These are phyloP conservation scores for Calcarisporium arbuscula DNA, from an alignment of 2,329 filamentous ascomycete genomes.

Conservation along the genomic window DNA sequence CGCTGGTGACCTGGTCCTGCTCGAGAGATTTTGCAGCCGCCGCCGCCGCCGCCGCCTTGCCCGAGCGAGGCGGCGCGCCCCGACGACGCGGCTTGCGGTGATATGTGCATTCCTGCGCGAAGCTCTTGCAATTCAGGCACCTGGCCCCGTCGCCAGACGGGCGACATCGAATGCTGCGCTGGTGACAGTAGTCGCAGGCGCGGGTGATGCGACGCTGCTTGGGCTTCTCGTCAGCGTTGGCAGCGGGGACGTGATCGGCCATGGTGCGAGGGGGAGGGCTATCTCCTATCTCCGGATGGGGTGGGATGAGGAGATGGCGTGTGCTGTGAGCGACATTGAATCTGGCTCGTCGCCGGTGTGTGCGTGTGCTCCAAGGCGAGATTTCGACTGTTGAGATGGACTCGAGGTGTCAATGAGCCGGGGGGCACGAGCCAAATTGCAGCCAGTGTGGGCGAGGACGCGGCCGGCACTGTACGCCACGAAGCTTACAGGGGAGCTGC, in stretches of 20 bases:
- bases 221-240: constrained; percentile 3
- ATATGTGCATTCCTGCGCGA: constrained; percentile 42
- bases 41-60: constrained; percentile 1
- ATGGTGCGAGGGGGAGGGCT: background rate
- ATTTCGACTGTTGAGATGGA: no score
- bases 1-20: no score
- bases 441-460: no score
- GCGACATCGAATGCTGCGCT: constrained; percentile 16
- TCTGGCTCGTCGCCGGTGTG: no score
- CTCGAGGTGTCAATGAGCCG: no score
- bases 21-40: constrained; percentile 3
- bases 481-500: no score
- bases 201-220: constrained; percentile 13
- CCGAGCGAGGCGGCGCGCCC: constrained; percentile 9
- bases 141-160: constrained; percentile 27
- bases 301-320: no score
- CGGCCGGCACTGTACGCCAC: no score
- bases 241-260: background rate
- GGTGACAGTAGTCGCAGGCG: constrained; percentile 40
- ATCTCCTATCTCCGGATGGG: no score
- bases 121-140: constrained; percentile 45
- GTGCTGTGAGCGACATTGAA: no score
- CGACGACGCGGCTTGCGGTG: constrained; percentile 33
- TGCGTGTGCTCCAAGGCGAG: no score
- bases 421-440: no score